Base-by-base conservation (phyloP, 2,329 filamentous ascomycete genomes). In the Pseudogymnoascus sp. region DNA sequence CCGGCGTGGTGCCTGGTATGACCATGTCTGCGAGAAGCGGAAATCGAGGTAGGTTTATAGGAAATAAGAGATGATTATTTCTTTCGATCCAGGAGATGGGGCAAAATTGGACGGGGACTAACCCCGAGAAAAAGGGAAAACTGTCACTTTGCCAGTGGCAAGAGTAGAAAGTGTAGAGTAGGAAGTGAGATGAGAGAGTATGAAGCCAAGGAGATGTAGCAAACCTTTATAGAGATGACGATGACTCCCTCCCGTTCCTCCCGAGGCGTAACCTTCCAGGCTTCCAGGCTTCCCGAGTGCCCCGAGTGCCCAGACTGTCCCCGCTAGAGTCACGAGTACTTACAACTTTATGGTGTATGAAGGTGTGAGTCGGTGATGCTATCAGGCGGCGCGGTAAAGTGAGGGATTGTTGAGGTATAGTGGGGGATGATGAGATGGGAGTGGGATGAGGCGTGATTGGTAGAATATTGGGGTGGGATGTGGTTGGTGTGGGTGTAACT, bases 281-380 rank as follows among this genome's bases (percentile, higher is more conserved):
- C 41, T 4, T 48, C 43, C 19, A 23, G 11, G 11, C 37, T 45
- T 19, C 41, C 19, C 11, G 48, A 31, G 7, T 31, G 28, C 28
- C 41, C 19, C 11, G 48, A 31, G 7, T 31, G 28, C 28, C 28
- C 28, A 31, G 28, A 31, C 8, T 31, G 28, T 31, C 48, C 48
- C 48, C 48, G 25, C 48, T 16, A 13, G 14, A 54, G 48, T 54
- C 48, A 54, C 48, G 48, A 34, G 48, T 54, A 54, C 48, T 54
- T 54, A 31, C 14, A 6, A 11, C 7, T 31, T 7, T 13, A 54
- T 54, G 45, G 23, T 54, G 45, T 54, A 54, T 54, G 45, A 54
- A 54, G 45, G 45, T 54, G 25, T 54, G 48, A 54, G 48, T 54
- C 48, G 48, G 48, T 54, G 48, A 54, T 54, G 48, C 1, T 54